Evolutionary conservation across 306 rosid species (phyloP), one percentile per base, ranked within the genome.

Genomic region (Astragalus membranaceus): DNA sequence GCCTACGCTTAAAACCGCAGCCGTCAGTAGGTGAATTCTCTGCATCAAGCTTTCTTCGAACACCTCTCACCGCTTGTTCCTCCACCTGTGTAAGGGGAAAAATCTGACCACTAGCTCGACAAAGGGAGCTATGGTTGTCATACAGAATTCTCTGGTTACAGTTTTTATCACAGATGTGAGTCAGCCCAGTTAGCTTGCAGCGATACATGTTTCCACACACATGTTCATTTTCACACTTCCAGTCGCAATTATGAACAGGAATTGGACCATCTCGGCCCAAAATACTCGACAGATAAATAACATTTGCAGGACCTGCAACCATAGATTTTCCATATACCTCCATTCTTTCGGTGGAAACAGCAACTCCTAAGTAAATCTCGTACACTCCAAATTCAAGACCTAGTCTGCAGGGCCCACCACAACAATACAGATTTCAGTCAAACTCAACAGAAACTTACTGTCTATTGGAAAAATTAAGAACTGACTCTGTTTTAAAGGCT

Each of bases 101-200:
- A 51, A 81, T 78, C 73, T 88, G 85, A 58, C 96, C 70, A 59
- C 98, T 92, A 6, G 96, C 98, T 50, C 93, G 76, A 75, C 95
- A 90, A 61, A 90, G 89, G 32, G 98, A 92, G 85, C 88, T 92
- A 52, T 90, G 95, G 85, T 95, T 95, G 73, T 95, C 99, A 74
- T 91, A 95, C 72, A 95, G 62, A 85, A 95, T 95, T 84, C 95
- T 83, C 86, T 89, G 97, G 85, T 89, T 79, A 85, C 97, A 95
- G 85, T 95, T 95, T 67, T 89, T 91, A 89, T 95, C 99, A 79
- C 99, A 94, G 69, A 94, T 91, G 86, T 94, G 99, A 80, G 97
- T 94, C 71, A 87, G 80, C 65, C 97, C 97, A 35, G 99, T 91
- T 56, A 85, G 76, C 82, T 91, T 94, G 95, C 99, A 94, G 80